phyloP scores from a whole-genome alignment of 148 eudicot species.

The Chenopodium suecicum region DNA sequence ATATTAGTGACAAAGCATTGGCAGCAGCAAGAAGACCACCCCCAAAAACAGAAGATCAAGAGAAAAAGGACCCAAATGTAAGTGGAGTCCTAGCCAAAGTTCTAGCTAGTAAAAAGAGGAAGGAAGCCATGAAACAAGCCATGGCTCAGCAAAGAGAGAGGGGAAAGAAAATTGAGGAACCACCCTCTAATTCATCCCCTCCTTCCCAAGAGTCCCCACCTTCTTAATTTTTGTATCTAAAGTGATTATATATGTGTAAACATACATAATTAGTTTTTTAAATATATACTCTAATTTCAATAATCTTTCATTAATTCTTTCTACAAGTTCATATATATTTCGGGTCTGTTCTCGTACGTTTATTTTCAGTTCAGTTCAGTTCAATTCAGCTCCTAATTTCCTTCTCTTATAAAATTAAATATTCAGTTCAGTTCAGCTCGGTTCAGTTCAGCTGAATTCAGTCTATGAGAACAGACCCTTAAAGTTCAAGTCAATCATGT shows the following conservation, averaged over 20 bases:
- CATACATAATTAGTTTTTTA: not conserved
- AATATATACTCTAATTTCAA: not conserved
- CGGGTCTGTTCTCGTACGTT: too few species aligned
- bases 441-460: too few species aligned
- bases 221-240: not conserved
- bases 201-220: not conserved
- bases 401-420: too few species aligned
- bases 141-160: slow-evolving; percentile 59
- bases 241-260: not conserved
- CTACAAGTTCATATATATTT: not conserved
- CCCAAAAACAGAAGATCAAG: slow-evolving; percentile 40
- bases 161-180: slow-evolving; percentile 44
- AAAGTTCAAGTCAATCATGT: too few species aligned
- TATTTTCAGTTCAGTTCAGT: too few species aligned
- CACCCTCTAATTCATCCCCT: not conserved
- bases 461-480: too few species aligned
- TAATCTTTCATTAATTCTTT: not conserved
- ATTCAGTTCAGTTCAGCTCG: too few species aligned
- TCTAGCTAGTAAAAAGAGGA: slow-evolving; percentile 79
- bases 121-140: slow-evolving; percentile 81
- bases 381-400: too few species aligned
- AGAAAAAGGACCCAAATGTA: slow-evolving; percentile 72
- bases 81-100: slow-evolving; percentile 68
- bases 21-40: slow-evolving; percentile 68
- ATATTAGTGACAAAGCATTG: slow-evolving; percentile 34